These are phyloP conservation scores for Tuber umbilicatum DNA, from an alignment of 495 filamentous ascomycete genomes.

Conservation along the genomic window DNA sequence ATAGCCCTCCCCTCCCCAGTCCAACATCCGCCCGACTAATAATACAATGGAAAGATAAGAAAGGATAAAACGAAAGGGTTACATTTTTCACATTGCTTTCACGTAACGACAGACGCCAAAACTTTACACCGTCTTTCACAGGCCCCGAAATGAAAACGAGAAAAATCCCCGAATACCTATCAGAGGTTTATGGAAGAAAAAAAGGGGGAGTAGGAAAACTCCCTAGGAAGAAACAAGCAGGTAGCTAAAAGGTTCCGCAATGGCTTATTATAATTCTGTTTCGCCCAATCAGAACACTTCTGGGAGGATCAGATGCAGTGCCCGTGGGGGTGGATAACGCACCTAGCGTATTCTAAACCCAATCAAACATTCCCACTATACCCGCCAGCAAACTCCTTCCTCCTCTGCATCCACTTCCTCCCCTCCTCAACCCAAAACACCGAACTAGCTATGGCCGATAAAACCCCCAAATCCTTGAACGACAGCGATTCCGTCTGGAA, in stretches of 20 bases:
- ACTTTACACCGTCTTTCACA: not conserved
- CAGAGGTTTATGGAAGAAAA: not conserved
- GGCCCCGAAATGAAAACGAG: not conserved
- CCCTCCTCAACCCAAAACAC: constrained; percentile 95
- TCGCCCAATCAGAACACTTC: not conserved
- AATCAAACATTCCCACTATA: constrained; percentile 36
- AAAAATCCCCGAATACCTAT: not conserved
- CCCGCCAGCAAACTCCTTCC: constrained; percentile 25
- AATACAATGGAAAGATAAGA: not conserved
- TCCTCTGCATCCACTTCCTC: constrained; percentile 54
- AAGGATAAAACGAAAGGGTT: not conserved
- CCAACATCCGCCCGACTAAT: not conserved
- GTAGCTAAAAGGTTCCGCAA: not conserved
- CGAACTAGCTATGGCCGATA: constrained; percentile 68
- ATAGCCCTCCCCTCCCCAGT: not conserved
- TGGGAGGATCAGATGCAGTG: not conserved
- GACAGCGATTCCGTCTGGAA: constrained; percentile 90
- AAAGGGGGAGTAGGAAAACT: not conserved
- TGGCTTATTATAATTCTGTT: not conserved
- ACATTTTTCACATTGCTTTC: not conserved
- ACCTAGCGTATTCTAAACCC: constrained; percentile 10
- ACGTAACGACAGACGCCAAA: not conserved
- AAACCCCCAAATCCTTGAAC: constrained; percentile 60
- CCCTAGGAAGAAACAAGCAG: not conserved
- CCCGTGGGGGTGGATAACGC: not conserved